phyloP scores from a whole-genome alignment of 2,329 filamentous ascomycete species.

The Pleurostoma richardsiae region DNA sequence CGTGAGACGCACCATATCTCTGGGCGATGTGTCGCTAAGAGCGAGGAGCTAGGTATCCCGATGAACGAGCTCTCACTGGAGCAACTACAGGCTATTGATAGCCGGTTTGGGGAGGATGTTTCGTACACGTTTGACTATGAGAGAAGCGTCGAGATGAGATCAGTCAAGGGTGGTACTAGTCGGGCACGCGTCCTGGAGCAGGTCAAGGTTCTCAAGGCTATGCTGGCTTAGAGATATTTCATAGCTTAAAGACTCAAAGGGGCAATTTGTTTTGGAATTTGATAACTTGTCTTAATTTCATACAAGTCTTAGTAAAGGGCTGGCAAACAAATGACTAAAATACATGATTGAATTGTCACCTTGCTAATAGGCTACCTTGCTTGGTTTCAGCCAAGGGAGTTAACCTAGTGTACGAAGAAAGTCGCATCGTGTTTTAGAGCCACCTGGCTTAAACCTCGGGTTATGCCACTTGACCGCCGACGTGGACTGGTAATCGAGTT shows the following conservation, averaged over 20 bases:
- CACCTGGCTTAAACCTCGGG: neutral
- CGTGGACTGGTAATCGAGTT: neutral
- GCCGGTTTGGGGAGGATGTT: constrained; percentile 64
- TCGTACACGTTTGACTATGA: constrained; percentile 64
- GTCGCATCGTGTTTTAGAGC: neutral
- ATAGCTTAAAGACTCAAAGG: constrained; percentile 6
- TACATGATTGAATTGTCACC: neutral
- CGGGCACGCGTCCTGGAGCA: constrained; percentile 58
- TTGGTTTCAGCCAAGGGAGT: neutral
- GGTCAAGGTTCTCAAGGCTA: constrained; percentile 38
- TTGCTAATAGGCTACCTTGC: neutral
- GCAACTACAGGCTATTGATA: constrained; percentile 63
- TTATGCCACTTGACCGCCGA: neutral
- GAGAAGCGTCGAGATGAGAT: constrained; percentile 65
- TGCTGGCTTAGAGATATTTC: constrained; percentile 19
- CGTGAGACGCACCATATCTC: constrained; percentile 76
- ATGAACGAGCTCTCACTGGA: constrained; percentile 66
- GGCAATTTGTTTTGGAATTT: no score
- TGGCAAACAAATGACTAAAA: no score
- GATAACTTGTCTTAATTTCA: no score
- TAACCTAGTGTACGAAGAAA: neutral
- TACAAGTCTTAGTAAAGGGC: no score
- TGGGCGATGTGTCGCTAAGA: constrained; percentile 65
- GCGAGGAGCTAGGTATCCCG: constrained; percentile 55
- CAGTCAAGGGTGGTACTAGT: constrained; percentile 66